Evolutionary conservation across 2,329 filamentous ascomycete species (phyloP).

Genomic region (Paecilomyces niveus): DNA sequence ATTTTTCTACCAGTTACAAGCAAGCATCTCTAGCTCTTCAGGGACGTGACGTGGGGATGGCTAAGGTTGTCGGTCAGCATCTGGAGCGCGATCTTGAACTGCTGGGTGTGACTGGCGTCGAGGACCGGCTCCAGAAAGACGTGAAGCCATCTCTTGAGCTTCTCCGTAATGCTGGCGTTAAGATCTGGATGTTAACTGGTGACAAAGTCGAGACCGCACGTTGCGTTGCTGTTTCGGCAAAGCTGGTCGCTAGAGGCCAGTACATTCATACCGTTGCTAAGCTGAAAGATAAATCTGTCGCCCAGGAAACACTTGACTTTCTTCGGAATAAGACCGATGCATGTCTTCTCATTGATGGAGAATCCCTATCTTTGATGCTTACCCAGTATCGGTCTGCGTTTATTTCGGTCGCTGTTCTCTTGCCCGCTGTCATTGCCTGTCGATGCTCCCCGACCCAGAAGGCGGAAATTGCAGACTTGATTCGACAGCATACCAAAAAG

Average conservation of each 20-base stretch:
- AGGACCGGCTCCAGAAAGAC: slow-evolving; percentile 91
- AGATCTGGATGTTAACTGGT: slow-evolving; percentile 99
- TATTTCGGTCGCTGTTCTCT: slow-evolving; percentile 75
- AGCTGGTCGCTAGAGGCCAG: slow-evolving; percentile 86
- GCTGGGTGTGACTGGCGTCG: slow-evolving; percentile 93
- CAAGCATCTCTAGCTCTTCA: slow-evolving; percentile 75
- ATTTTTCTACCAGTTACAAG: slow-evolving; percentile 68
- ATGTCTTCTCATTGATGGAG: slow-evolving; percentile 89
- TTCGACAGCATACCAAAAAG: slow-evolving; percentile 86
- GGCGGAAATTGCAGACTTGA: slow-evolving; percentile 84
- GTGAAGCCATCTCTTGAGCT: slow-evolving; percentile 94
- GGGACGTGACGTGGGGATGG: slow-evolving; percentile 74
- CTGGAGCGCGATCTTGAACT: slow-evolving; percentile 87
- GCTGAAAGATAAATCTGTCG: slow-evolving; percentile 72
- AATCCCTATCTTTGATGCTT: slow-evolving; percentile 77
- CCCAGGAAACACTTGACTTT: slow-evolving; percentile 82
- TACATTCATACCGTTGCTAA: slow-evolving; percentile 92
- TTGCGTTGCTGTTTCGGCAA: slow-evolving; percentile 91
- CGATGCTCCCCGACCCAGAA: slow-evolving; percentile 97
- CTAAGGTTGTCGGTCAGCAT: slow-evolving; percentile 68
- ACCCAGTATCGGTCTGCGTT: slow-evolving; percentile 77
- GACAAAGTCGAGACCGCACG: slow-evolving; percentile 98
- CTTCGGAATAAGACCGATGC: slow-evolving; percentile 78
- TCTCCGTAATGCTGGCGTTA: slow-evolving; percentile 92
- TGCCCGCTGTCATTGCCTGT: slow-evolving; percentile 91